A percentile compares a stretch with the other conserved stretches of the same genome.
Conservation (phyloP, 192 early-diverging fungal species). For the Entophlyctis luteolus region DNA sequence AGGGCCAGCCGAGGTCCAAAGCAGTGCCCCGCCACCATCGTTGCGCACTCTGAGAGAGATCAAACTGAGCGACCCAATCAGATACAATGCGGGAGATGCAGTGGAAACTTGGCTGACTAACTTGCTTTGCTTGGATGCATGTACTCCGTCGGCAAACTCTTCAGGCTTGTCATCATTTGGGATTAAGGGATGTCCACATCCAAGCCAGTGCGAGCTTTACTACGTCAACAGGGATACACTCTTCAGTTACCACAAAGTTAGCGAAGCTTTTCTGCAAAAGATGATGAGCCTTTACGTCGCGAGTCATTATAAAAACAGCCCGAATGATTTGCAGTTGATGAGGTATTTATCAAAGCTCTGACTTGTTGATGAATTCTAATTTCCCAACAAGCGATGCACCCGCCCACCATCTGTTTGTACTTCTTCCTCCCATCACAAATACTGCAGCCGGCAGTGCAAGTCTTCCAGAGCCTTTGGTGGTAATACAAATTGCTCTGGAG, state of each 20-base stretch:
- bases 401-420: conserved; percentile 94
- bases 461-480: conserved; percentile 90
- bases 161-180: not conserved
- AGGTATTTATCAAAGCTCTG: conserved; percentile 39
- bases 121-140: conserved; percentile 85
- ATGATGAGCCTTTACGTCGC: conserved; percentile 98
- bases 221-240: conserved; percentile 96
- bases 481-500: conserved; percentile 89
- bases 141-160: conserved; percentile 31
- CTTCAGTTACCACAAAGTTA: conserved; percentile 96
- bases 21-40: conserved; percentile 15
- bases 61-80: conserved; percentile 89
- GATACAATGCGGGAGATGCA: conserved; percentile 81
- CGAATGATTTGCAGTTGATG: conserved; percentile 95
- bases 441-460: conserved; percentile 46
- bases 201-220: conserved; percentile 89
- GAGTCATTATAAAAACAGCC: conserved; percentile 99
- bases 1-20: conserved; percentile 20
- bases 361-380: not conserved
- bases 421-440: conserved; percentile 82
- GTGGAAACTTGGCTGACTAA: conserved; percentile 95
- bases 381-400: conserved; percentile 72
- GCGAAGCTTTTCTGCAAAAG: conserved; percentile 92
- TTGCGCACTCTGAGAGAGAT: conserved; percentile 81
- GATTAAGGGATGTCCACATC: conserved; percentile 87